phyloP scores from a whole-genome alignment of 345 rosid genomes.

The Trapa incisa region DNA sequence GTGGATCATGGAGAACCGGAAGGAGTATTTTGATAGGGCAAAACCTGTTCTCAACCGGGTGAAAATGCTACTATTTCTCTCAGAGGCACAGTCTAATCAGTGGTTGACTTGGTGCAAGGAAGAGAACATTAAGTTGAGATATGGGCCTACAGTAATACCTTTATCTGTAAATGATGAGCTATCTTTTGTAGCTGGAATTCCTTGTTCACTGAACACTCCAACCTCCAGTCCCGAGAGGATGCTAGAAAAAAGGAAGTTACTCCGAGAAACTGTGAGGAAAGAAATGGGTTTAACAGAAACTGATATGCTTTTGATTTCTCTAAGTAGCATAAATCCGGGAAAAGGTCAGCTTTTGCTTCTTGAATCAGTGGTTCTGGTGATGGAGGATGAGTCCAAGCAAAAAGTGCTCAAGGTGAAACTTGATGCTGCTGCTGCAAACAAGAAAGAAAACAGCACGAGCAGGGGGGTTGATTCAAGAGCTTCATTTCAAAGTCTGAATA shows the following conservation, averaged over 20 bases:
- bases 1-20: slow-evolving; percentile 98
- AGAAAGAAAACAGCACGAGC: slow-evolving; percentile 25
- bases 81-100: slow-evolving; percentile 71
- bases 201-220: slow-evolving; percentile 64
- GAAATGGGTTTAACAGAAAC: slow-evolving; percentile 66
- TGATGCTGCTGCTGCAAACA: slow-evolving; percentile 14
- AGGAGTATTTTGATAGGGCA: slow-evolving; percentile 81
- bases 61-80: slow-evolving; percentile 67
- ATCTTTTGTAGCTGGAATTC: slow-evolving; percentile 80
- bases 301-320: slow-evolving; percentile 83
- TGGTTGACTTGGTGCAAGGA: slow-evolving; percentile 90
- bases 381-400: slow-evolving; percentile 27
- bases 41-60: slow-evolving; percentile 66
- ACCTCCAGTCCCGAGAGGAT: slow-evolving; percentile 44
- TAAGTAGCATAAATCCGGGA: slow-evolving; percentile 84
- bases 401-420: slow-evolving; percentile 25
- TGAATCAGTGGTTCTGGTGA: slow-evolving; percentile 42
- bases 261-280: slow-evolving; percentile 57
- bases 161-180: slow-evolving; percentile 87
- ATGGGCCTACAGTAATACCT: slow-evolving; percentile 65
- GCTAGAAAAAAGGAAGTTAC: slow-evolving; percentile 41
- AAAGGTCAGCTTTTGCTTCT: slow-evolving; percentile 89
- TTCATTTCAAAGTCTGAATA: slow-evolving; percentile 29
- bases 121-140: slow-evolving; percentile 72
- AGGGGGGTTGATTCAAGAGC: slow-evolving; percentile 52